These are phyloP conservation scores for Phytophthora cryptogea DNA, from an alignment of 352 stramenopile genomes.

Conservation along the genomic window DNA sequence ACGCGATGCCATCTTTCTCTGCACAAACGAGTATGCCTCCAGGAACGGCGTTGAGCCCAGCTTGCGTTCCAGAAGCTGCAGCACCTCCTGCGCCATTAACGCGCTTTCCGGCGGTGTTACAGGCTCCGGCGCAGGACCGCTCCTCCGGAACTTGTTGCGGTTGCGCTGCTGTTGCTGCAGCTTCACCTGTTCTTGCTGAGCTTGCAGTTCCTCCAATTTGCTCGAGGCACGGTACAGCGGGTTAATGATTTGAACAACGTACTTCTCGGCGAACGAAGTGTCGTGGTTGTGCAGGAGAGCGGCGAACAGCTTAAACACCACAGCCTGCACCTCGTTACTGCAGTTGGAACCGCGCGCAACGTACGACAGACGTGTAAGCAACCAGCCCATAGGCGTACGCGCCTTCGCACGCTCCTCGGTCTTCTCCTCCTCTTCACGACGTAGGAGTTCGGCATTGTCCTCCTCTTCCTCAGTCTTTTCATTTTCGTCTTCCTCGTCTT, in stretches of 20 bases:
- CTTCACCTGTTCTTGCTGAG: conserved; percentile 30
- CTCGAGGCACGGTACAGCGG: conserved; percentile 76
- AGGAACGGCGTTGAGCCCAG: conserved; percentile 75
- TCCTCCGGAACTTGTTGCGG: conserved; percentile 37
- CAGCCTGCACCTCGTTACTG: conserved; percentile 59
- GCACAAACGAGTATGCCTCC: conserved; percentile 84
- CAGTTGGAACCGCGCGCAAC: conserved; percentile 55
- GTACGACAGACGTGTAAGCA: conserved; percentile 86
- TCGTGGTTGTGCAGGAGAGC: conserved; percentile 68
- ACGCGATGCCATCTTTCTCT: conserved; percentile 76
- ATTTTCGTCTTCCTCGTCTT: conserved; percentile 13
- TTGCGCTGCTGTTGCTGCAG: conserved; percentile 35
- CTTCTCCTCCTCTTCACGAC: conserved; percentile 42
- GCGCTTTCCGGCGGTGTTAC: conserved; percentile 48
- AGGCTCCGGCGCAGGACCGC: conserved; percentile 17
- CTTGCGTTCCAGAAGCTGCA: conserved; percentile 86
- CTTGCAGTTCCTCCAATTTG: conserved; percentile 55
- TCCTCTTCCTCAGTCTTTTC: conserved; percentile 35
- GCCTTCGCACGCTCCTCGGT: conserved; percentile 53
- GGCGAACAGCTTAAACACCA: conserved; percentile 89
- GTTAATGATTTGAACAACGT: conserved; percentile 85
- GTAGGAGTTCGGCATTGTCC: conserved; percentile 26
- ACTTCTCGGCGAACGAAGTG: conserved; percentile 49
- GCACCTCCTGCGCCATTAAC: conserved; percentile 81
- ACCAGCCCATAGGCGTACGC: conserved; percentile 76